Percentiles rank a stretch among this genome's conserved stretches.
phyloP scores from a whole-genome alignment of 108 stramenopile genomes.

The Nitzschia palea region DNA sequence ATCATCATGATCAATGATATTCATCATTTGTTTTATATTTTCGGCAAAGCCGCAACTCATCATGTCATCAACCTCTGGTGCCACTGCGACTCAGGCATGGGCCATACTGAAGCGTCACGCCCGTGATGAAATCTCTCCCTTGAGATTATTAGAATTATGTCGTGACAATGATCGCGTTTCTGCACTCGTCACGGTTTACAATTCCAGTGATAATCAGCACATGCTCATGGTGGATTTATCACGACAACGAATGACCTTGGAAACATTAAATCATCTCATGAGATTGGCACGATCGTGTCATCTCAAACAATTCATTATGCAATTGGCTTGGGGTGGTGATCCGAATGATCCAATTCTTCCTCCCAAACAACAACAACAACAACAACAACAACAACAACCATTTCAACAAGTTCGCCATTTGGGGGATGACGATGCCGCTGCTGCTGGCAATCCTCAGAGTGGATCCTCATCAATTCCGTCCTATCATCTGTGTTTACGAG shows the following conservation, averaged over 20 bases:
- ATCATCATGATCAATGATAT: too few species aligned
- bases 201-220: conserved; percentile 19
- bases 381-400: background rate
- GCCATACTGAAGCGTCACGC: conserved; percentile 73
- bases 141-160: conserved; percentile 73
- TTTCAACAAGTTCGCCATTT: background rate
- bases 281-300: conserved; percentile 46
- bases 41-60: too few species aligned
- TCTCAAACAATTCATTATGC: conserved; percentile 52
- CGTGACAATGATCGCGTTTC: conserved; percentile 63
- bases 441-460: background rate
- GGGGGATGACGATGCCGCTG: conserved; percentile 22
- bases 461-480: conserved; percentile 37
- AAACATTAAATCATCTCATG: conserved; percentile 75
- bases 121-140: conserved; percentile 53
- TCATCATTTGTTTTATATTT: too few species aligned
- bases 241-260: conserved; percentile 78
- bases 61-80: conserved; percentile 5
- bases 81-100: conserved; percentile 67
- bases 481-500: conserved; percentile 78
- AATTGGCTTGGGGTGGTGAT: conserved; percentile 77
- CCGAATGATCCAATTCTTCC: conserved; percentile 38
- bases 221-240: conserved; percentile 74
- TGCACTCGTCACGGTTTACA: conserved; percentile 63
- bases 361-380: conserved; percentile 1